Percentiles rank a stretch among this genome's conserved stretches.
phyloP scores from a whole-genome alignment of 306 rosid species.

The Gastrolobium bilobum region DNA sequence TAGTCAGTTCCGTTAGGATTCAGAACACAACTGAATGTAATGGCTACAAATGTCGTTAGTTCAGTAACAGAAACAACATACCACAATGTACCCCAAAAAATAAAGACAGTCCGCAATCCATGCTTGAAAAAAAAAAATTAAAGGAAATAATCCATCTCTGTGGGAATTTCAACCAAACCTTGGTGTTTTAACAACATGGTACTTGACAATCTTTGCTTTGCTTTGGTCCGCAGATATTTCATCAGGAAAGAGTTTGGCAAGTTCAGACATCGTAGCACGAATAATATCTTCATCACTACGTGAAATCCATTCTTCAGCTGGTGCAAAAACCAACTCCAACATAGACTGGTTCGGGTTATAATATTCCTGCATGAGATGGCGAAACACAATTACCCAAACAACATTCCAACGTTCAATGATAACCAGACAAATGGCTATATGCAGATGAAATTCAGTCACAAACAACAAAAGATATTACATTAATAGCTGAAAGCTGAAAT shows the following conservation, averaged over 20 bases:
- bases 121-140: constrained; percentile 16
- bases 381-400: constrained; percentile 40
- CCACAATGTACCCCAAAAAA: too few relatives aligned
- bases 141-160: constrained; percentile 34
- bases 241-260: constrained; percentile 94
- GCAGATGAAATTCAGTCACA: constrained; percentile 34
- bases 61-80: not conserved
- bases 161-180: constrained; percentile 64
- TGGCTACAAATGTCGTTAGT: constrained; percentile 7
- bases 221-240: constrained; percentile 93
- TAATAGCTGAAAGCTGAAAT: constrained; percentile 35
- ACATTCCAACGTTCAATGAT: constrained; percentile 5
- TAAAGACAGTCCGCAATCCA: not conserved
- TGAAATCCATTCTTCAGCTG: constrained; percentile 97
- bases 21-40: constrained; percentile 32
- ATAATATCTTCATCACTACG: constrained; percentile 86
- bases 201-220: constrained; percentile 94
- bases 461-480: not conserved
- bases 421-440: constrained; percentile 20
- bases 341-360: constrained; percentile 88
- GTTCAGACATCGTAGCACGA: constrained; percentile 92
- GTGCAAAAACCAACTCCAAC: constrained; percentile 99
- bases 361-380: constrained; percentile 74
- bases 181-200: constrained; percentile 95
- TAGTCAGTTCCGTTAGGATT: constrained; percentile 24